A percentile compares a stretch with the other conserved stretches of the same genome.
phyloP scores from a whole-genome alignment of 2,329 filamentous ascomycete species.

The Cadophora gregata region DNA sequence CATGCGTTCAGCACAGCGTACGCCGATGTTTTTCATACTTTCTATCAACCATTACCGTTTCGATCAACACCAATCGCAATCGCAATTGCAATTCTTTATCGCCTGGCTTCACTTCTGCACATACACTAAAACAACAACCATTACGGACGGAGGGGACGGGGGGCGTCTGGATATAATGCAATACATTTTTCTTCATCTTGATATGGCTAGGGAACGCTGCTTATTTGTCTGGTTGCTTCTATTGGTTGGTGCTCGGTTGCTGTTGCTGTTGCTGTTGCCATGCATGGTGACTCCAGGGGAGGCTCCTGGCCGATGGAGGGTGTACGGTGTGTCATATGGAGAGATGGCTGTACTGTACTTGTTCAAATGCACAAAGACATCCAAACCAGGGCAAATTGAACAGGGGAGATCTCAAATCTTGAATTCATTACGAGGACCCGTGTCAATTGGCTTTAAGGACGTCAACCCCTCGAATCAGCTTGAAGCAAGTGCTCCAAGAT shows the following conservation, averaged over 20 bases:
- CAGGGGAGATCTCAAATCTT: not conserved
- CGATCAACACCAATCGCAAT: not conserved
- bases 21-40: not conserved
- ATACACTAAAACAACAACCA: constrained; percentile 21
- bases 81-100: not conserved
- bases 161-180: constrained; percentile 26
- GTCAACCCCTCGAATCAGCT: not conserved
- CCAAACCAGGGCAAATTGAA: not conserved
- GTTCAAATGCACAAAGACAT: constrained; percentile 11
- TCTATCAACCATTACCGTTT: not conserved
- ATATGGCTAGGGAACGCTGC: not conserved
- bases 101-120: constrained; percentile 27
- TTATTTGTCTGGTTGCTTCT: not conserved
- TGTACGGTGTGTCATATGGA: not conserved
- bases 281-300: not conserved
- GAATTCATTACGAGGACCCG: not conserved
- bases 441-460: not conserved
- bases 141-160: constrained; percentile 1
- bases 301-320: not conserved
- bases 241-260: no score
- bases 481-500: not conserved
- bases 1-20: constrained; percentile 2
- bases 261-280: not conserved
- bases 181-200: not conserved
- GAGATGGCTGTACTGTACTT: constrained; percentile 4